Conservation (phyloP, 208 protist genomes). For the Porcisia hertigi region DNA sequence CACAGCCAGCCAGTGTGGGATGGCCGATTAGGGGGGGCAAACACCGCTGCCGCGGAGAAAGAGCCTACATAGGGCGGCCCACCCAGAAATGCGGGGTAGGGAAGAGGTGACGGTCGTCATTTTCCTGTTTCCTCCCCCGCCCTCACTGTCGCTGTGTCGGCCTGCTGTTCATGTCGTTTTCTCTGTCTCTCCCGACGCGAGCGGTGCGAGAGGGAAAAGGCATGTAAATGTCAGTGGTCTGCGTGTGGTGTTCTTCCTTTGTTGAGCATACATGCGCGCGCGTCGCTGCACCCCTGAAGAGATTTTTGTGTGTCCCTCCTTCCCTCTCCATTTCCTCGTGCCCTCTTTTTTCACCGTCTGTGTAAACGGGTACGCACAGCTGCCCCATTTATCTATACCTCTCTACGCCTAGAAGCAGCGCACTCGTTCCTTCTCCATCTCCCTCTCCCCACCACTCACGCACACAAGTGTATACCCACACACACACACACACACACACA, state of each 20-base stretch:
- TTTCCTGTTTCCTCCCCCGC: neutral
- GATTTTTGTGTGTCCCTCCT: too few relatives aligned
- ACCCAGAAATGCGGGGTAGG: neutral
- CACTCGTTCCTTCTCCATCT: neutral
- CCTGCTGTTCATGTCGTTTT: neutral
- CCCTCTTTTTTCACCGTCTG: neutral
- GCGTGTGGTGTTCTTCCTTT: too few relatives aligned
- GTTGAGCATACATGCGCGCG: too few relatives aligned
- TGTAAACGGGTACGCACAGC: neutral
- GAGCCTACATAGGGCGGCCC: neutral
- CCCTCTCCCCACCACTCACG: constrained; percentile 2
- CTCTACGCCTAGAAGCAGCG: neutral
- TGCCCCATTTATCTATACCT: neutral
- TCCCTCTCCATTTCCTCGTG: neutral
- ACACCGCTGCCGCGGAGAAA: neutral
- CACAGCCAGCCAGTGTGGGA: neutral
- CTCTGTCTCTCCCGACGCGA: neutral
- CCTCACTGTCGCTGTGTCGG: neutral
- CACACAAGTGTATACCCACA: neutral
- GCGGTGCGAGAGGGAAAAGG: neutral
- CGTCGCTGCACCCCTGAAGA: too few relatives aligned
- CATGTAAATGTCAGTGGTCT: too few relatives aligned
- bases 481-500: constrained; percentile 39
- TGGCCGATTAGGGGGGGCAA: neutral
- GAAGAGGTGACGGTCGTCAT: neutral